Percentiles rank a stretch among this genome's conserved stretches.
Conservation (phyloP, 1,284 basidiomycete genomes). For the Cryptococcus hybrid region DNA sequence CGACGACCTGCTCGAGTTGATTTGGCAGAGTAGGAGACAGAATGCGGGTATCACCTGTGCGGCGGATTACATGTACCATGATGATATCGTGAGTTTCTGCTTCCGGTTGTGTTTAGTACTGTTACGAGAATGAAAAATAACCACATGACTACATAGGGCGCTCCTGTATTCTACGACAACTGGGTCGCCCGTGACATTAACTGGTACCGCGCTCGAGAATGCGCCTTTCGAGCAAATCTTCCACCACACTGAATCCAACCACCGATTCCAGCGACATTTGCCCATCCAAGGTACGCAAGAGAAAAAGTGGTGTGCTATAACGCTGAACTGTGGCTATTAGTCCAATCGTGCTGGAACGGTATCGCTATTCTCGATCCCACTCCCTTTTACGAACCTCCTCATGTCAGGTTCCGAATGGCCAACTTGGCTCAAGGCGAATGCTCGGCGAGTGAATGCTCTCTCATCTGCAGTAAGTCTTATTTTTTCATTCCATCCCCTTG, state of each 20-base stretch:
- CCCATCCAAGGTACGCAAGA: constrained; percentile 64
- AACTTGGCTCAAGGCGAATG: constrained; percentile 74
- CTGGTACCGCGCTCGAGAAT: constrained; percentile 92
- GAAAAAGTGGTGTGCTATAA: neutral
- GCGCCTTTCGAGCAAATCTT: constrained; percentile 92
- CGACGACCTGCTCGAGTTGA: constrained; percentile 91
- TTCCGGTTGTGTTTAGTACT: too few species aligned
- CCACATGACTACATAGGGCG: constrained; percentile 50
- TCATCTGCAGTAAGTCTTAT: constrained; percentile 76
- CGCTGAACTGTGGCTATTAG: constrained; percentile 35
- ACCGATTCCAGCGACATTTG: constrained; percentile 82
- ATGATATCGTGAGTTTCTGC: constrained; percentile 65
- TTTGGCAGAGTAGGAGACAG: constrained; percentile 85
- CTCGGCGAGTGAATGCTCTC: constrained; percentile 85
- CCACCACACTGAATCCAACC: constrained; percentile 70
- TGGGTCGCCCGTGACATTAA: constrained; percentile 98
- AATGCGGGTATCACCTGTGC: constrained; percentile 97
- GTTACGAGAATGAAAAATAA: neutral
- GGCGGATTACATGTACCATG: constrained; percentile 96
- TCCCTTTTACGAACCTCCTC: constrained; percentile 83
- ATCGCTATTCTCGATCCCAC: constrained; percentile 89
- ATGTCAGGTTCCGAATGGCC: constrained; percentile 92
- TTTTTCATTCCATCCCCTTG: neutral
- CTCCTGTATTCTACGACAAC: constrained; percentile 95
- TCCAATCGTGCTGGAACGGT: constrained; percentile 96